Conservation (phyloP, 169 alveolate genomes). For the Cryptosporidium baileyi region DNA sequence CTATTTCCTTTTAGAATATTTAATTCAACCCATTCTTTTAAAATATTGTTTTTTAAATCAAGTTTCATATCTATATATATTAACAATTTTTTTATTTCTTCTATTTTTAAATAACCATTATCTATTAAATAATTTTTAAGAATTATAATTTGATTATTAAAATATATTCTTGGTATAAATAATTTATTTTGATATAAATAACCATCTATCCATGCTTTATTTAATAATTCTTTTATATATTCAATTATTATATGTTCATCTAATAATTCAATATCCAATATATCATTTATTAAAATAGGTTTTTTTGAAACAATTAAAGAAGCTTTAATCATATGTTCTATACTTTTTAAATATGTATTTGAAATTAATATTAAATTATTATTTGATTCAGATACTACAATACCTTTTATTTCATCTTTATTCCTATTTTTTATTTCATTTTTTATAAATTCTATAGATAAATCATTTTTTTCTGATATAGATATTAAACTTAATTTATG, state of each 20-base stretch:
- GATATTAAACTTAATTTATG: neutral
- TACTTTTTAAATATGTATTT: neutral
- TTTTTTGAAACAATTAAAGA: neutral
- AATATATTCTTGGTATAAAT: neutral
- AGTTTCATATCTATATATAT: neutral
- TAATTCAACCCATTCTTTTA: neutral
- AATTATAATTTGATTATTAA: neutral
- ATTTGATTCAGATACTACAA: neutral
- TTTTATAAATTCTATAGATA: slow-evolving; percentile 24
- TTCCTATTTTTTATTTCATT: slow-evolving; percentile 2
- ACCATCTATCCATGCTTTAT: neutral
- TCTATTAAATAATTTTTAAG: neutral
- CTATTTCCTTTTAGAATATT: no score
- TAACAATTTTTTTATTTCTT: neutral
- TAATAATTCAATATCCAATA: neutral
- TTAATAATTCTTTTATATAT: neutral
- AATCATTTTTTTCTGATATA: neutral
- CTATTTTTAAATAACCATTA: slow-evolving; percentile 3
- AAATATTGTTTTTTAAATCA: neutral
- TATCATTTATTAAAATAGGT: neutral
- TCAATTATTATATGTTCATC: neutral
- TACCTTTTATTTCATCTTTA: neutral
- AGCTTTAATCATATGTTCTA: neutral
- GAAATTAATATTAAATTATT: slow-evolving; percentile 5
- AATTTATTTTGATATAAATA: neutral